Evolutionary conservation across 1,284 basidiomycete genomes (phyloP), one percentile per base, ranked within the genome.

Genomic region (Sporisorium sorghi): DNA sequence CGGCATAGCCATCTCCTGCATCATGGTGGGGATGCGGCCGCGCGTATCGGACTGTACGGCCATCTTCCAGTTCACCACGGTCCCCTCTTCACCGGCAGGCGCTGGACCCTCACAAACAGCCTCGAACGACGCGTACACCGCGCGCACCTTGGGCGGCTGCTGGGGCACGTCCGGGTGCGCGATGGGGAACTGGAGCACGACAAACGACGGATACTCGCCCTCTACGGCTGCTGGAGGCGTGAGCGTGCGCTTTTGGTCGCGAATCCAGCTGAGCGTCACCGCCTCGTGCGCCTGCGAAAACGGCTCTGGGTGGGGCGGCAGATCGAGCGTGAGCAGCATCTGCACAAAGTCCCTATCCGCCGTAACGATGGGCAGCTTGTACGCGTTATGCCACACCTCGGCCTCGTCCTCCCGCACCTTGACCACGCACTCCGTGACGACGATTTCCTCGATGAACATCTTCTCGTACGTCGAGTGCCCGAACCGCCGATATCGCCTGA

Each of bases 341-440:
- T 81, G 69, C 9, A 80, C 63, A 66, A 83, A 83, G 66, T 83
- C 81, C 24, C 81, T 61, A 54, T 82, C 72, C 32, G 76, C 51
- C 7, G 74, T 79, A 17, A 76, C 58, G 53, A 64, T 65, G 39
- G 81, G 78, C 24, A 80, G 61, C 47, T 71, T 73, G 70, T 83
- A 61, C 46, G 48, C n/a, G 37, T 78, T 78, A 46, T 71, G 65
- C 79, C 79, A 81, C 19, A 82, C 61, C 35, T 67, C 76, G 5
- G 76, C 69, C 32, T 72, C 49, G 24, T 62, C 61, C n/a, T 50
- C 28, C 33, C 68, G 59, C 46, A 82, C 52, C 35, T 56, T 53
- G 44, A 74, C 48, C 35, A 82, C 59, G 32, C 72, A 59, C n/a
- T 67, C 54, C n/a, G 61, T 58, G 2, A 59, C 24, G 37, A 51